Evolutionary conservation across 805 yeast genomes (phyloP).

Genomic region (Diddensiella santjacobensis): DNA sequence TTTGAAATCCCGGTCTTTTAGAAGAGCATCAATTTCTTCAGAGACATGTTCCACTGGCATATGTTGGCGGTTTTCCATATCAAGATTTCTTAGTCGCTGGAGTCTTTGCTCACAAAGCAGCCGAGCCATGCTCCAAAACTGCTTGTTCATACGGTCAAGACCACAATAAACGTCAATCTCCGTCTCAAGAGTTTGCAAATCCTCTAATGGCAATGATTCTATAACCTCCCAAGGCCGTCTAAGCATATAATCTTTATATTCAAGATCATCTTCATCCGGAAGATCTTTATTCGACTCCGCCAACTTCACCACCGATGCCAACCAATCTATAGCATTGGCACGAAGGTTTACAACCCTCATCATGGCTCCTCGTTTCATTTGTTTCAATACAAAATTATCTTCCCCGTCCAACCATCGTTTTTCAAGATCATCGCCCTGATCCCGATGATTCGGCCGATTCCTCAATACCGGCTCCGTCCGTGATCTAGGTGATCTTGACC

Average conservation of each 20-base stretch:
- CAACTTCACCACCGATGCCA: slow-evolving; percentile 17
- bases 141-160: slow-evolving; percentile 8
- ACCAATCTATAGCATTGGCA: slow-evolving; percentile 25
- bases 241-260: slow-evolving; percentile 16
- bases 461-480: neutral
- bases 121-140: slow-evolving; percentile 24
- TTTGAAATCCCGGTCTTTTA: slow-evolving; percentile 25
- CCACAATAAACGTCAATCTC: slow-evolving; percentile 16
- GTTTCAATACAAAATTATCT: slow-evolving; percentile 29
- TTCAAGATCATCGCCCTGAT: neutral
- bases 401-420: slow-evolving; percentile 30
- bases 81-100: neutral
- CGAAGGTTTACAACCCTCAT: slow-evolving; percentile 30
- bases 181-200: slow-evolving; percentile 15
- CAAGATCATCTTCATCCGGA: slow-evolving; percentile 20
- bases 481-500: neutral
- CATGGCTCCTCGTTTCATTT: slow-evolving; percentile 29
- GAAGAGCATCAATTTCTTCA: slow-evolving; percentile 29
- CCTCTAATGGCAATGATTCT: slow-evolving; percentile 14
- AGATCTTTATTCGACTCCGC: slow-evolving; percentile 17
- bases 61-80: slow-evolving; percentile 4
- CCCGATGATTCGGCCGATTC: neutral
- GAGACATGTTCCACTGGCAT: slow-evolving; percentile 20
- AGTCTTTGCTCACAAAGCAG: slow-evolving; percentile 15
- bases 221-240: slow-evolving; percentile 23